Evolutionary conservation across 495 filamentous ascomycete genomes (phyloP).

Genomic region (Astrocystis sublimbata): DNA sequence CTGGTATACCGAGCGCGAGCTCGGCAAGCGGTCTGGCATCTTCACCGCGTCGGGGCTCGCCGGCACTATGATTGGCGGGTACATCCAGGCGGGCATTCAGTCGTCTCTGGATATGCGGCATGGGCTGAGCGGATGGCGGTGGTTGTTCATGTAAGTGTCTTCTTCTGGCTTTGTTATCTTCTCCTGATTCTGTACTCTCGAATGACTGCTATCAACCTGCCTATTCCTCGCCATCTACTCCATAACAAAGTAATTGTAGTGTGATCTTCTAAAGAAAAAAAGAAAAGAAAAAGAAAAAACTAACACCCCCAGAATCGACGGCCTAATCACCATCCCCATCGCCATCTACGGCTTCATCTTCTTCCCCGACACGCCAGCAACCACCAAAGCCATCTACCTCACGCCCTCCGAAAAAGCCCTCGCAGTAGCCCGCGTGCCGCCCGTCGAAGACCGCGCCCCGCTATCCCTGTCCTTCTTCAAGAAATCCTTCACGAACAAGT

Average conservation of each 20-base stretch:
- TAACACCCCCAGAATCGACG: slow-evolving; percentile 33
- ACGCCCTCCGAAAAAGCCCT: slow-evolving; percentile 43
- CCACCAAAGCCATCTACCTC: slow-evolving; percentile 56
- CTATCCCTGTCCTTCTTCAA: slow-evolving; percentile 42
- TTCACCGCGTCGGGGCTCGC: slow-evolving; percentile 55
- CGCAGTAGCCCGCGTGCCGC: slow-evolving; percentile 43
- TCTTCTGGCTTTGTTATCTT: not conserved
- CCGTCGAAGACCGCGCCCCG: slow-evolving; percentile 34
- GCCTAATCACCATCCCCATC: slow-evolving; percentile 53
- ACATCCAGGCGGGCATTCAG: slow-evolving; percentile 64
- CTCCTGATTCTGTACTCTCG: not conserved
- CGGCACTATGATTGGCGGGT: slow-evolving; percentile 53
- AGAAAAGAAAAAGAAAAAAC: too few species aligned
- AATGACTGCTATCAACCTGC: too few species aligned
- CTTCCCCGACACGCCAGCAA: slow-evolving; percentile 61
- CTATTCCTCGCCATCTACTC: too few species aligned
- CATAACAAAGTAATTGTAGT: not conserved
- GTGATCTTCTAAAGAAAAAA: not conserved
- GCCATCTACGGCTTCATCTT: slow-evolving; percentile 59
- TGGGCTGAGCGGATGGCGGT: slow-evolving; percentile 63
- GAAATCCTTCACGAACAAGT: slow-evolving; percentile 43
- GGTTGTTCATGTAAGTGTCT: slow-evolving; percentile 57
- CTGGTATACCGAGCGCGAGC: slow-evolving; percentile 66
- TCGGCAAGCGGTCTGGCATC: slow-evolving; percentile 61
- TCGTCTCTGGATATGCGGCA: slow-evolving; percentile 48